A percentile compares a stretch with the other conserved stretches of the same genome.
phyloP scores from a whole-genome alignment of 495 filamentous ascomycete genomes.

The Talaromyces thailandensis region DNA sequence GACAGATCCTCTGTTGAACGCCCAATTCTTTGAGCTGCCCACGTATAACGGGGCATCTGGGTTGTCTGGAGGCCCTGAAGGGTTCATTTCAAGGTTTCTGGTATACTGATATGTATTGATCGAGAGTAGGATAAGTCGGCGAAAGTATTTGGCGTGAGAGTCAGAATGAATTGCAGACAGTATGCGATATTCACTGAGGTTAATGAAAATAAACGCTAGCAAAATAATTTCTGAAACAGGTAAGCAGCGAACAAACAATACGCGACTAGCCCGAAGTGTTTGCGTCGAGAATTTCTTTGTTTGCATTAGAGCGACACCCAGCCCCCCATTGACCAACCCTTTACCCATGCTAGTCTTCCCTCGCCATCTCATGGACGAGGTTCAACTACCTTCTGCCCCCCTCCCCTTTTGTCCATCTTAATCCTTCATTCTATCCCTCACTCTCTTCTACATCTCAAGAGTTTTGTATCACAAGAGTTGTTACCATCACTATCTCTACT shows the following conservation, averaged over 20 bases:
- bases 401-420: background rate
- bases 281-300: constrained; percentile 5
- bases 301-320: constrained; percentile 1
- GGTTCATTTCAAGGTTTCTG: background rate
- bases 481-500: background rate
- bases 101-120: background rate
- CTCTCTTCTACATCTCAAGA: background rate
- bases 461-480: background rate
- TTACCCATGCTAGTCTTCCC: background rate
- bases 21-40: constrained; percentile 2
- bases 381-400: background rate
- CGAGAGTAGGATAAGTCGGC: background rate
- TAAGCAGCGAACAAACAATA: background rate
- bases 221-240: constrained; percentile 5
- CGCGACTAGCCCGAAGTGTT: background rate
- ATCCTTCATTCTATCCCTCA: background rate
- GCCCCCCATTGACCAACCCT: constrained; percentile 3
- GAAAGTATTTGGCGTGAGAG: background rate
- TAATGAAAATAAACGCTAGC: constrained; percentile 4
- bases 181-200: background rate
- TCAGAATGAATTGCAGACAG: background rate
- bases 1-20: constrained; percentile 1
- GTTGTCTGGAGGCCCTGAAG: background rate
- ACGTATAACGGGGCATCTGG: constrained; percentile 5
- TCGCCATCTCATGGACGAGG: background rate